phyloP scores from a whole-genome alignment of 2,329 filamentous ascomycete species.

The Cytospora paraplurivora region DNA sequence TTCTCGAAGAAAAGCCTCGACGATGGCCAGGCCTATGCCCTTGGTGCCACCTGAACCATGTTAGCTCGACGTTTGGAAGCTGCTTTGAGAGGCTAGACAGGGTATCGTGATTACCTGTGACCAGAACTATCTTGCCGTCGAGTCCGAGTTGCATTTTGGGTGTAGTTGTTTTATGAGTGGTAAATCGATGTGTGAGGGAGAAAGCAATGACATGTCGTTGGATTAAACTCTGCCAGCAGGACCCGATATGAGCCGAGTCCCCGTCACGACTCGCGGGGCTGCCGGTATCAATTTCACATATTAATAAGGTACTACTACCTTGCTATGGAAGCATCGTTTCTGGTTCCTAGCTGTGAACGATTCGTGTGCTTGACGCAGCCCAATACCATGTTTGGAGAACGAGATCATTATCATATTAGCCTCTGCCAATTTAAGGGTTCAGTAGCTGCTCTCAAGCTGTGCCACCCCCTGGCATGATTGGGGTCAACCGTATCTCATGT shows the following conservation, averaged over 20 bases:
- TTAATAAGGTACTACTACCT: neutral
- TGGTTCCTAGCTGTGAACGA: too few relatives aligned
- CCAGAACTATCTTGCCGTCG: constrained; percentile 39
- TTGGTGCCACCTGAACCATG: constrained; percentile 26
- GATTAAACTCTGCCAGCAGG: constrained; percentile 7
- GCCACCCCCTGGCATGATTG: too few relatives aligned
- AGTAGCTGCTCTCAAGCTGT: neutral
- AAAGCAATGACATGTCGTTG: constrained; percentile 6
- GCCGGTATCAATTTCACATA: neutral
- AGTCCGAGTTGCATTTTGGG: constrained; percentile 38
- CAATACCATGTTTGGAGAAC: neutral
- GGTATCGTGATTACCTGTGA: constrained; percentile 35
- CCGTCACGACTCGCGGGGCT: neutral
- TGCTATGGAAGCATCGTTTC: neutral
- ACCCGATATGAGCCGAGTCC: neutral
- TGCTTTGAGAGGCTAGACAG: neutral
- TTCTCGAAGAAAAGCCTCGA: constrained; percentile 30
- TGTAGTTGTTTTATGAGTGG: neutral
- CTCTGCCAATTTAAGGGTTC: neutral
- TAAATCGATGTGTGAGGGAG: too few relatives aligned
- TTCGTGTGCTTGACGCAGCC: neutral
- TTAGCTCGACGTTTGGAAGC: constrained; percentile 1
- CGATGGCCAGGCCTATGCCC: constrained; percentile 30
- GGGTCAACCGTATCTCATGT: too few relatives aligned
- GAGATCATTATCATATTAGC: neutral